Percentiles rank a stretch among this genome's conserved stretches.
Conservation (phyloP, 345 rosid genomes). For the Sonneratia caseolaris region DNA sequence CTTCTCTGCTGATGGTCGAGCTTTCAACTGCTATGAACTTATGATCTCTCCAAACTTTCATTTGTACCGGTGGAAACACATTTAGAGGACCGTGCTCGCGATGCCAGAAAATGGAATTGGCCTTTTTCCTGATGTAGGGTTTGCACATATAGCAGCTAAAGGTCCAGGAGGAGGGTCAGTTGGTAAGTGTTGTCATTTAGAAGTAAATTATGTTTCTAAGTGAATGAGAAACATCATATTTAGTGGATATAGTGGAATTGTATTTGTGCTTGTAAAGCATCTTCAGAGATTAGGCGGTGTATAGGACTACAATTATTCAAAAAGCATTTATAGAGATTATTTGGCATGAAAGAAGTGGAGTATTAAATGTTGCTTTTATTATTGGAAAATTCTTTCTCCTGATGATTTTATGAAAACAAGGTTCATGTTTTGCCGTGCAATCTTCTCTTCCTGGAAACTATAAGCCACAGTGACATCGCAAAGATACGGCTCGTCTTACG, state of each 20-base stretch:
- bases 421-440: not conserved
- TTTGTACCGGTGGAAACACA: not conserved
- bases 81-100: constrained; percentile 69
- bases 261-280: too few relatives aligned
- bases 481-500: too few relatives aligned
- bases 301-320: too few relatives aligned
- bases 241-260: not conserved
- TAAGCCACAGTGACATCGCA: too few relatives aligned
- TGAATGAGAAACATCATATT: not conserved
- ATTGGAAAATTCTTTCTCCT: not conserved
- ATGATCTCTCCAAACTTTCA: not conserved
- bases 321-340: not conserved
- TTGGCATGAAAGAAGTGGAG: not conserved
- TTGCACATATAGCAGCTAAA: constrained; percentile 81
- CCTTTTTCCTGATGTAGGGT: constrained; percentile 96
- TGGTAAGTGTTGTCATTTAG: constrained; percentile 29
- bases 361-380: not conserved
- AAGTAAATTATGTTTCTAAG: not conserved
- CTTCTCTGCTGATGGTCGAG: not conserved
- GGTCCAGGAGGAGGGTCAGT: constrained; percentile 90
- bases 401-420: not conserved
- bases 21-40: not conserved
- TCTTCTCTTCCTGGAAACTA: too few relatives aligned
- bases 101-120: constrained; percentile 99
- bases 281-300: not conserved